A percentile compares a stretch with the other conserved stretches of the same genome.
Conservation (phyloP, 768 basidiomycete species). For the Lanmaoa pseudosensibilis region DNA sequence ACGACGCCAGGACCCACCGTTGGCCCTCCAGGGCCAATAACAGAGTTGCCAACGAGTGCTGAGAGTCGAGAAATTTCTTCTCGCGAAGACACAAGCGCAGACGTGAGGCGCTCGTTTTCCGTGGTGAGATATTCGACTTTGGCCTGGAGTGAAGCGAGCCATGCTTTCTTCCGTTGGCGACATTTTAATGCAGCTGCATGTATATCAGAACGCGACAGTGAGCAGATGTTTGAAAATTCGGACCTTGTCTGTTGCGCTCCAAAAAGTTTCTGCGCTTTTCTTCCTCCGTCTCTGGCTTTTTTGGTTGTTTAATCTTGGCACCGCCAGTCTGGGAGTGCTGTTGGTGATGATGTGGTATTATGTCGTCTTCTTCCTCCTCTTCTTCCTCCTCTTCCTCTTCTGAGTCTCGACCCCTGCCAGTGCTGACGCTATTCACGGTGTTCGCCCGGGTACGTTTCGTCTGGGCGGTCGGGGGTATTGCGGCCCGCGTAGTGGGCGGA, state of each 20-base stretch:
- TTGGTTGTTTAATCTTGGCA: constrained; percentile 36
- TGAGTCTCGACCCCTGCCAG: constrained; percentile 38
- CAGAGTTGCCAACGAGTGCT: constrained; percentile 66
- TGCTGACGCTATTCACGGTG: constrained; percentile 33
- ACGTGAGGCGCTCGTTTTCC: constrained; percentile 92
- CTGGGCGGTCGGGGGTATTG: constrained; percentile 22
- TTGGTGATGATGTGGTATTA: constrained; percentile 20
- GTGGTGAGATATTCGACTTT: constrained; percentile 91
- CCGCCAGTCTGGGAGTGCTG: constrained; percentile 14
- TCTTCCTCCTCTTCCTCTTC: constrained; percentile 38
- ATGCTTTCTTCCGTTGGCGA: constrained; percentile 98
- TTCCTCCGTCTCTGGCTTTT: constrained; percentile 95
- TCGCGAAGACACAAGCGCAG: constrained; percentile 81
- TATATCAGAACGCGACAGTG: constrained; percentile 4
- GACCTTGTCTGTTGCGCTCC: constrained; percentile 96
- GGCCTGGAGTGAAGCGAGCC: constrained; percentile 88
- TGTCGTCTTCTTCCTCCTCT: constrained; percentile 40
- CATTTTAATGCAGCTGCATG: constrained; percentile 91
- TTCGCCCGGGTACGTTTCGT: constrained; percentile 41
- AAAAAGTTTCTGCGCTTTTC: constrained; percentile 97
- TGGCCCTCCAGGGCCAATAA: constrained; percentile 44
- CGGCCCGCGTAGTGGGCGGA: constrained; percentile 27
- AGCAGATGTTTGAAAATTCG: not conserved
- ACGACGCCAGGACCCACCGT: constrained; percentile 32
- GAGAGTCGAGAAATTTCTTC: constrained; percentile 90